These are phyloP conservation scores for Albugo candida DNA, from an alignment of 352 stramenopile genomes.

Conservation along the genomic window DNA sequence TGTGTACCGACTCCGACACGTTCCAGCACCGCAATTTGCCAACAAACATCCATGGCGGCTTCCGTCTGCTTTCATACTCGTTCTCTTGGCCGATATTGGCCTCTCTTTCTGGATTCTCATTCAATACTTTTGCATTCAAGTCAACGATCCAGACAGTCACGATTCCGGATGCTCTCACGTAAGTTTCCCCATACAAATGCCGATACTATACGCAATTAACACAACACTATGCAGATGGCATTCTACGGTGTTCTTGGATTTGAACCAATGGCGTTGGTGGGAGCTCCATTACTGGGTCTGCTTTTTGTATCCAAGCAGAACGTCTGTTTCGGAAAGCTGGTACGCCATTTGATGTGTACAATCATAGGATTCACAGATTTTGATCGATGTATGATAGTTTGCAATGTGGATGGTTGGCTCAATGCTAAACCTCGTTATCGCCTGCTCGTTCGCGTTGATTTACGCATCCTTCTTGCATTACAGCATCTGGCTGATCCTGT, in stretches of 20 bases:
- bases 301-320: conserved; percentile 48
- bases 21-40: not conserved
- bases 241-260: conserved; percentile 39
- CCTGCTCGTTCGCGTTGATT: conserved; percentile 27
- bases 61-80: conserved; percentile 25
- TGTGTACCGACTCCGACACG: conserved; percentile 6
- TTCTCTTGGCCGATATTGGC: conserved; percentile 43
- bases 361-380: conserved; percentile 10
- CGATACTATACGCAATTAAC: not conserved
- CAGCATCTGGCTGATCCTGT: conserved; percentile 35
- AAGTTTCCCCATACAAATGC: conserved; percentile 4
- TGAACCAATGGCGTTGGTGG: conserved; percentile 33
- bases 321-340: conserved; percentile 56
- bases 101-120: conserved; percentile 58
- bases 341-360: conserved; percentile 4
- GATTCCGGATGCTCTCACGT: conserved; percentile 63
- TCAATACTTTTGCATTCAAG: conserved; percentile 77
- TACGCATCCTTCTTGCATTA: conserved; percentile 53
- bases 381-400: conserved; percentile 13
- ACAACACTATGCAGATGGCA: conserved; percentile 15
- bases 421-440: conserved; percentile 46
- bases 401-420: conserved; percentile 49
- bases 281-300: conserved; percentile 41
- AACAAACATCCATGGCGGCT: conserved; percentile 16
- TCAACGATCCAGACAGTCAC: conserved; percentile 43